Conservation (phyloP, 2,329 filamentous ascomycete species). For the Phialophora expanda region DNA sequence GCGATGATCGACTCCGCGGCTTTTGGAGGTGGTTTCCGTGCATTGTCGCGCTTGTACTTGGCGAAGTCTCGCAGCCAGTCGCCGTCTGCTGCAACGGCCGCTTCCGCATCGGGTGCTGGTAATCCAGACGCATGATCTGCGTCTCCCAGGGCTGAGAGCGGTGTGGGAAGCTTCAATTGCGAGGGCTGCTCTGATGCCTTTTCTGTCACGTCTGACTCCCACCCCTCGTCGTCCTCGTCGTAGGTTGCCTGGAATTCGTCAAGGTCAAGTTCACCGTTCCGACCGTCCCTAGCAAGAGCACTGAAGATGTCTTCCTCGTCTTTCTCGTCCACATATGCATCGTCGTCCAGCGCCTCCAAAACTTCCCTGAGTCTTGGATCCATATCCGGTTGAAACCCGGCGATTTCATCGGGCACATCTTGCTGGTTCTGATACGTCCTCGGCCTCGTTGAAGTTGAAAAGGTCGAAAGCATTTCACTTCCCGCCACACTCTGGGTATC, state of each 20-base stretch:
- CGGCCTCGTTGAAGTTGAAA: conserved; percentile 55
- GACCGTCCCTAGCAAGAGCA: conserved; percentile 69
- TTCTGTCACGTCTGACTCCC: conserved; percentile 92
- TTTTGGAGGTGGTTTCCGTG: conserved; percentile 47
- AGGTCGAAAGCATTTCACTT: conserved; percentile 69
- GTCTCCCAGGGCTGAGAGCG: conserved; percentile 5
- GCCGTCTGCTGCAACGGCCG: conserved; percentile 65
- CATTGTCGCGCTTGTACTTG: conserved; percentile 83
- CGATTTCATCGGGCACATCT: conserved; percentile 85
- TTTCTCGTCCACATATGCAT: conserved; percentile 85
- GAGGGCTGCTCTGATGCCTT: conserved; percentile 59
- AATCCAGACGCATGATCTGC: conserved; percentile 4
- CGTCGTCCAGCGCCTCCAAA: conserved; percentile 90
- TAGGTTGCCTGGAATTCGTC: conserved; percentile 74
- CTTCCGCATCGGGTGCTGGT: conserved; percentile 29
- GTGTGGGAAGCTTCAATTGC: conserved; percentile 28
- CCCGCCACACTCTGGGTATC: conserved; percentile 52
- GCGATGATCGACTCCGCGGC: conserved; percentile 49
- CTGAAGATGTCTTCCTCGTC: conserved; percentile 83
- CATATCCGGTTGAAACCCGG: conserved; percentile 97
- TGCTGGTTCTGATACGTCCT: conserved; percentile 91
- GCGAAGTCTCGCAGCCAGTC: conserved; percentile 93
- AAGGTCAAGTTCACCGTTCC: conserved; percentile 70
- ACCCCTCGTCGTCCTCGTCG: conserved; percentile 75
- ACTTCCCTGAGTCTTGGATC: conserved; percentile 90